Percentiles rank a stretch among this genome's conserved stretches.
These are phyloP conservation scores for Sporothrix schenckii DNA, from an alignment of 2,329 filamentous ascomycete species.

Conservation along the genomic window DNA sequence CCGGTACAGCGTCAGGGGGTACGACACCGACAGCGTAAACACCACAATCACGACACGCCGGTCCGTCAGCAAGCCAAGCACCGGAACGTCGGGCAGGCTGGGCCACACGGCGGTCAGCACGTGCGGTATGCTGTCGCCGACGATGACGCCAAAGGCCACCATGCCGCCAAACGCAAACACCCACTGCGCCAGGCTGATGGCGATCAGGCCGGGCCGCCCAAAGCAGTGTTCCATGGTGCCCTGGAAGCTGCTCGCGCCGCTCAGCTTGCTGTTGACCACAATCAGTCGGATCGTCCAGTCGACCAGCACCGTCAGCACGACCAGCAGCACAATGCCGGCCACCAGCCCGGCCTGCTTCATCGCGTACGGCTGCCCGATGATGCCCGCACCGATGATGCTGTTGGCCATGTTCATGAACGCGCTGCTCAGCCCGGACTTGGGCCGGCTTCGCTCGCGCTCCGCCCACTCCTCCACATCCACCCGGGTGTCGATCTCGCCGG, in stretches of 20 bases:
- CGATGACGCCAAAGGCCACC: conserved; percentile 96
- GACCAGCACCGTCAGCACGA: conserved; percentile 77
- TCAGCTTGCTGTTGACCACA: conserved; percentile 96
- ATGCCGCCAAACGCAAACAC: conserved; percentile 98
- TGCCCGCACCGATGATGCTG: conserved; percentile 83
- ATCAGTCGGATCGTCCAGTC: conserved; percentile 99
- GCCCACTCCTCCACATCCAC: conserved; percentile 51
- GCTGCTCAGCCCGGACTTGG: conserved; percentile 80
- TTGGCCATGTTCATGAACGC: conserved; percentile 99
- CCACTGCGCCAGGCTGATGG: conserved; percentile 91
- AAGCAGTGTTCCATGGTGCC: conserved; percentile 96
- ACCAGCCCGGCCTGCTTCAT: conserved; percentile 86
- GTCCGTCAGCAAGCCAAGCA: conserved; percentile 81
- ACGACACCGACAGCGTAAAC: conserved; percentile 83
- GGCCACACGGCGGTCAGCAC: conserved; percentile 85
- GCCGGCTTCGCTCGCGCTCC: conserved; percentile 62
- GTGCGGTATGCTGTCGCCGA: conserved; percentile 93
- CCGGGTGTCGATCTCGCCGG: conserved; percentile 35
- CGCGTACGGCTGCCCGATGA: conserved; percentile 91
- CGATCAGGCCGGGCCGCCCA: conserved; percentile 81
- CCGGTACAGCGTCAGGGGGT: conserved; percentile 87
- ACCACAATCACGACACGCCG: conserved; percentile 84
- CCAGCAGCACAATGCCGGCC: conserved; percentile 75
- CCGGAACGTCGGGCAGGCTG: conserved; percentile 68
- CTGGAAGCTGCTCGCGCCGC: conserved; percentile 91